Percentiles rank a stretch among this genome's conserved stretches.
These are phyloP conservation scores for Cadophora sp. DNA, from an alignment of 2,329 filamentous ascomycete species.

Conservation along the genomic window DNA sequence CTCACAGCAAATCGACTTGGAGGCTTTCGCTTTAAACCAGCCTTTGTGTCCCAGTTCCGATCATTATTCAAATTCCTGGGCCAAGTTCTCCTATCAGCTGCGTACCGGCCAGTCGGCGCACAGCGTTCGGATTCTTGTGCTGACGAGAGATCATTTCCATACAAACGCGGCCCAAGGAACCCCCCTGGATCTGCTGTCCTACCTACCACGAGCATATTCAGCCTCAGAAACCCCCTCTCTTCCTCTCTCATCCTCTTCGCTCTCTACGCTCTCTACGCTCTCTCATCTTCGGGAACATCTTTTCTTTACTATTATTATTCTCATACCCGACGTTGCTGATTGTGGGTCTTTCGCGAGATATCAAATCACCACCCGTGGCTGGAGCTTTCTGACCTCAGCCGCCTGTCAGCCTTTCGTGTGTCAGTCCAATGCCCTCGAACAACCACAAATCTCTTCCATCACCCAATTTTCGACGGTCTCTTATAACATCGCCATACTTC, in stretches of 20 bases:
- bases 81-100: not conserved
- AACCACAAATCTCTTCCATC: conserved; percentile 2
- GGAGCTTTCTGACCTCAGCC: conserved; percentile 29
- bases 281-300: not conserved
- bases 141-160: conserved; percentile 26
- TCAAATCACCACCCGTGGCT: conserved; percentile 17
- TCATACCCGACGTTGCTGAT: conserved; percentile 12
- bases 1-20: not conserved
- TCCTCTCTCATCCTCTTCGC: not conserved
- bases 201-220: conserved; percentile 28
- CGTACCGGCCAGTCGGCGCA: conserved; percentile 4
- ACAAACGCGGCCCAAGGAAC: conserved; percentile 19
- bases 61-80: not conserved
- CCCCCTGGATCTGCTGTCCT: conserved; percentile 19
- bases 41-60: not conserved
- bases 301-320: not conserved
- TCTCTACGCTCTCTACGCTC: not conserved
- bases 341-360: conserved; percentile 6
- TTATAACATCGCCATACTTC: conserved; percentile 18
- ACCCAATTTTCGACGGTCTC: conserved; percentile 3
- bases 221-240: conserved; percentile 24
- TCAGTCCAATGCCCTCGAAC: conserved; percentile 19
- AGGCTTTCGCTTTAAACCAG: not conserved
- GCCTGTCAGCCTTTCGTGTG: conserved; percentile 28
- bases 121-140: conserved; percentile 19